Base-by-base conservation (phyloP, 345 rosid genomes). In the Melaleuca alternifolia region DNA sequence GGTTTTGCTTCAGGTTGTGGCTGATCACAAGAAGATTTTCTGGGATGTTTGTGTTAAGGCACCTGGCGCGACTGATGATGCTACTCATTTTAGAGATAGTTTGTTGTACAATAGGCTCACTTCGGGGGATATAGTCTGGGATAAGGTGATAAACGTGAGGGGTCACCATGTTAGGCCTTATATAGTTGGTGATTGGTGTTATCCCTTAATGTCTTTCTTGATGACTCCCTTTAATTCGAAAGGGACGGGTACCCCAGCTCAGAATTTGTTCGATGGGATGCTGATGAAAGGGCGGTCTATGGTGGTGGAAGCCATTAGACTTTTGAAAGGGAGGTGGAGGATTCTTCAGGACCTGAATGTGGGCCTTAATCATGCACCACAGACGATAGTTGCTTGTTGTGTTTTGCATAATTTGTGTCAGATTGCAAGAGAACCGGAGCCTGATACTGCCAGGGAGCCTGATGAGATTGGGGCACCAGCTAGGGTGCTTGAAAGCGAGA, bases 1-100 rank as follows among this genome's bases (percentile, higher is more conserved):
- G 24, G 92, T 97, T 89, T 89, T 94, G 88, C 94, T 97, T 83
- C 99, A 95, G 89, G 99, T 97, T 9, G 98, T 95, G 6, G 96
- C 98, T 41, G 99, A 96, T 88, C 99, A 95, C 86, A 97, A 91
- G 93, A 97, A 95, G 92, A 92, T 95, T 33, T 95, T 97, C 89
- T 95, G 99, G 99, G 99, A 97, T 30, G 98, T 96, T 2, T 97
- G 99, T 83, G 98, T 96, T 10, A 96, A 97, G 88, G 99, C 99
- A 4, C 96, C 98, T 0, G 99, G 99, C 7, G 94, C 94, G 30
- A 89, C 90, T 1, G 99, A 96, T 53, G 99, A 97, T 89, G 91
- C 96, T 48, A 57, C 95, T 1, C 99, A 97, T 90, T 95, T 97
- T 88, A 84, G 99, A 89, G 99, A 94, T 84, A 96, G 98, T 90